Base-by-base conservation (phyloP, 1,284 basidiomycete species). In the Paramarasmius palmivorus region DNA sequence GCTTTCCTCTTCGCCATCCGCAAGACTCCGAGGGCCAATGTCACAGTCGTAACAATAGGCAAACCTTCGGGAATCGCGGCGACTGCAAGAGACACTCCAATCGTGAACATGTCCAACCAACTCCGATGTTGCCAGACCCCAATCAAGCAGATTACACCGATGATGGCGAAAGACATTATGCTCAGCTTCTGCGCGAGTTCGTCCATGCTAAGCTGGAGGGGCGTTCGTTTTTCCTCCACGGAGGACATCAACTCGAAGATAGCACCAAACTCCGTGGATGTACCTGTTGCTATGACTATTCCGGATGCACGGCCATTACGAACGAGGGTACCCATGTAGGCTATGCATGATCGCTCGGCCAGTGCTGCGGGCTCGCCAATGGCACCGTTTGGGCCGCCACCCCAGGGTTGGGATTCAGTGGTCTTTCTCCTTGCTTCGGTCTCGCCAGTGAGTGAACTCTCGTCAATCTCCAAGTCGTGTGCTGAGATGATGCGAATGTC, bases 211-310 rank as follows among this genome's bases (percentile, higher is more conserved):
- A 93, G 73, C 68, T 99, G 96, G 29, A 99, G 75, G 0, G 95
- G 96, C 3, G 96, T 98, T 42, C 94, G 85, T 65, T 90, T 90
- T 71, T 98, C 95, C 59, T 95, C 91, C 60, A 93, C 92, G 65
- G 97, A 93, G 70, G 98, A 94, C 90, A 98, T 95, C 94, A 98
- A 97, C 19, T 88, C 85, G 69, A 99, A 98, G 60, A 99, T 93
- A 55, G 95, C 87, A 17, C 96, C 96, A 68, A 98, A 97, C 67
- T 99, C 96, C 1, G 94, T 96, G 56, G 89, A 82, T 4, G 82
- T 78, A 2, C 96, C 96, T 0, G 90, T 98, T 2, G 91, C 93
- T 57, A 98, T 89, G 2, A 97, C 93, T 37, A 98, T 78, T 2
- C 95, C 96, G 34, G 80, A 78, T 0, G 93, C 96, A 58, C 92